Conservation (phyloP, 495 filamentous ascomycete species). For the Penicillium crystallinum region DNA sequence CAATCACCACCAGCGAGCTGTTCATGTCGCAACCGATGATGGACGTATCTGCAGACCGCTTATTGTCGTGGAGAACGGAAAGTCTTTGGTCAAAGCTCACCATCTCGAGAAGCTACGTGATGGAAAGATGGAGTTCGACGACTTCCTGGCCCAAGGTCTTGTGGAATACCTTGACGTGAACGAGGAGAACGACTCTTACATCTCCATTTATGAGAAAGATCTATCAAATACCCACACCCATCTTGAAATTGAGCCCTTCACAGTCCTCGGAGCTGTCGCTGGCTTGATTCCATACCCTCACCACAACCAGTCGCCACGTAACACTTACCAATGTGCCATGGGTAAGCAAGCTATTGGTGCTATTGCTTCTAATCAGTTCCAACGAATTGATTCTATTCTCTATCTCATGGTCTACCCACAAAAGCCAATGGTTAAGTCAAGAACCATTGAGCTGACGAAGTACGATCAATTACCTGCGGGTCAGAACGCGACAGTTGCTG, state of each 20-base stretch:
- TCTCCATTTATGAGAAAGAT: conserved; percentile 80
- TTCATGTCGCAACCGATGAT: conserved; percentile 96
- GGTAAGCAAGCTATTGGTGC: conserved; percentile 99
- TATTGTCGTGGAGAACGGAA: conserved; percentile 84
- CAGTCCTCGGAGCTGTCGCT: conserved; percentile 93
- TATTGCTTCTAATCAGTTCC: conserved; percentile 95
- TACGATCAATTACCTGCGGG: conserved; percentile 97
- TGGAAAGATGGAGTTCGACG: conserved; percentile 81
- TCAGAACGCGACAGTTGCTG: conserved; percentile 93
- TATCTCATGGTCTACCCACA: conserved; percentile 98
- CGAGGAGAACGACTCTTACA: conserved; percentile 94
- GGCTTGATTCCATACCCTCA: conserved; percentile 97
- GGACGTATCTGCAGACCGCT: conserved; percentile 92
- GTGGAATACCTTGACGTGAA: conserved; percentile 98
- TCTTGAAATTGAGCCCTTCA: conserved; percentile 96
- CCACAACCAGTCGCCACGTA: conserved; percentile 98
- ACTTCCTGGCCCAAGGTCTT: conserved; percentile 80
- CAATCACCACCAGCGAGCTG: conserved; percentile 83
- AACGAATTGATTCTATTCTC: conserved; percentile 88
- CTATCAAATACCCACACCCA: conserved; percentile 80
- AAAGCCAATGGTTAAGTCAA: conserved; percentile 93
- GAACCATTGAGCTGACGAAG: conserved; percentile 93
- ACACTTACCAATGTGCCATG: conserved; percentile 99
- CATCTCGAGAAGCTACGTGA: conserved; percentile 74
- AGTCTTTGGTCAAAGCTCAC: conserved; percentile 67